Evolutionary conservation across 306 rosid species (phyloP).

Genomic region (Vigna radiata): DNA sequence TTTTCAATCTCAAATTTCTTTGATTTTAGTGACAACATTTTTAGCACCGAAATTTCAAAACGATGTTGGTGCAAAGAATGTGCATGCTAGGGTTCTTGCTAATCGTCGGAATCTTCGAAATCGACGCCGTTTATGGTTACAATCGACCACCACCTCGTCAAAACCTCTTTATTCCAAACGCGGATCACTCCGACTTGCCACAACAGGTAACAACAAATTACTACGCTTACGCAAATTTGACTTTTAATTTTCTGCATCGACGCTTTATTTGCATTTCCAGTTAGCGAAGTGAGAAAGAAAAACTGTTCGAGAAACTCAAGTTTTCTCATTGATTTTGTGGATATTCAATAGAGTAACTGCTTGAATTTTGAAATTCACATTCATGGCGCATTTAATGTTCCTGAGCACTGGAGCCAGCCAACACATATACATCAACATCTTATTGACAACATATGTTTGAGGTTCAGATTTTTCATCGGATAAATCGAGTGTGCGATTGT

Average conservation of each 20-base stretch:
- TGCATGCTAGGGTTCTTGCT: background rate
- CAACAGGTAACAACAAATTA: slow-evolving; percentile 3
- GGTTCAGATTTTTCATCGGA: background rate
- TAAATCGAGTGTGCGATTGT: background rate
- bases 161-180: background rate
- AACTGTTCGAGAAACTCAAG: background rate
- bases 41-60: background rate
- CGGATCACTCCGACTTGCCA: background rate
- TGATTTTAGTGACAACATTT: background rate
- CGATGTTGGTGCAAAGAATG: background rate
- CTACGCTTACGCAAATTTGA: background rate
- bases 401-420: no score
- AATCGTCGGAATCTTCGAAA: slow-evolving; percentile 6
- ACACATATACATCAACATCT: no score
- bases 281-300: background rate
- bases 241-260: background rate
- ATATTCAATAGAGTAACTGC: background rate
- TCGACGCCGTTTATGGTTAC: slow-evolving; percentile 9
- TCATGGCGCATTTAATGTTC: background rate
- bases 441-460: background rate
- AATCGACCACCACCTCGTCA: slow-evolving; percentile 22
- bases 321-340: background rate
- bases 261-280: background rate
- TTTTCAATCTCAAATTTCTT: background rate
- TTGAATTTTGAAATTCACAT: background rate